Base-by-base conservation (phyloP, 106 monocot species). In the Platanthera guangdongensis region DNA sequence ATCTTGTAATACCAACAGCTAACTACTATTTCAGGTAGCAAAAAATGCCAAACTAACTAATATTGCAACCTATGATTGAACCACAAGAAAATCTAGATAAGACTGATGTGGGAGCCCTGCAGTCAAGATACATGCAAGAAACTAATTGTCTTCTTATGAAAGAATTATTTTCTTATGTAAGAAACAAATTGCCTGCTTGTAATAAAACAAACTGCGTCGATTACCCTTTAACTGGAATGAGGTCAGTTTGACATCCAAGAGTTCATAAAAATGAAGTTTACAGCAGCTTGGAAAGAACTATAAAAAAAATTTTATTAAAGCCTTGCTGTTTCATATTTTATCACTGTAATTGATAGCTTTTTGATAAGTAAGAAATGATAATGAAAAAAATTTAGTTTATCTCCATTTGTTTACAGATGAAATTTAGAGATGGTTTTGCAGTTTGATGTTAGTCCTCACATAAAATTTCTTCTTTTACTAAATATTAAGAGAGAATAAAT, bases 371-470 rank as follows among this genome's bases (percentile, higher is more conserved):
- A 62, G 22, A 32, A 4, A 30, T 65, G 32, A 32, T 19, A 19
- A 39, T 5, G 15, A 55, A 55, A 62, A 62, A 65, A 39, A 65
- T 4, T 32, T 30, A 65, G 11, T 30, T 32, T 65, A 65, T 65
- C 30, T 19, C 25, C 65, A 65, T 65, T 65, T 65, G 63, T 18
- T 65, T 30, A 65, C 22, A 65, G 65, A 65, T 65, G 18, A 32
- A 25, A 65, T 32, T 10, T 12, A 65, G 32, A 32, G 12, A 65
- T 65, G 32, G 13, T 32, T 65, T 4, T 32, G 65, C 32, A 4
- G 32, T 32, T 32, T 21, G 22, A 13, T 9, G 32, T 30, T 32
- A 65, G 65, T 32, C 32, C 21, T 65, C 28, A n/a, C 65, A 32
- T 12, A 65, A 65, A 65, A 30, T 32, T 65, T 65, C 65, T 32